phyloP scores from a whole-genome alignment of 352 stramenopile species.

The Globisporangium cylindrosporum region DNA sequence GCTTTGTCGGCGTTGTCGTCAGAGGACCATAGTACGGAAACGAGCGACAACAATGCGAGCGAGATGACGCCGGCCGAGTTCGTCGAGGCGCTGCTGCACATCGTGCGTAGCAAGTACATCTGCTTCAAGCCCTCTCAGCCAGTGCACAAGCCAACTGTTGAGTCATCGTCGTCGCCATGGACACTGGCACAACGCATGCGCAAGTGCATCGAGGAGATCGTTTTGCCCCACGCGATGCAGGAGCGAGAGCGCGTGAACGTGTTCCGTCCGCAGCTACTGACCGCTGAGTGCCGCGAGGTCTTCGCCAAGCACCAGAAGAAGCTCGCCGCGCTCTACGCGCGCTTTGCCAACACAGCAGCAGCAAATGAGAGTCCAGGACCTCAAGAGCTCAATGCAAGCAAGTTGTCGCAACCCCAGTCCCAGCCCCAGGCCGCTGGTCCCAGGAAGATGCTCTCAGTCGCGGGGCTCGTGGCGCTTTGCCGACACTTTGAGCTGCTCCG shows the following conservation, averaged over 20 bases:
- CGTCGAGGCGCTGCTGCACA: constrained; percentile 58
- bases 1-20: not conserved
- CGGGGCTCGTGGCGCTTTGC: constrained; percentile 43
- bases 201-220: constrained; percentile 45
- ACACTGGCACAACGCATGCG: constrained; percentile 41
- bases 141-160: not conserved
- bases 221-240: constrained; percentile 53
- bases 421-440: not conserved
- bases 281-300: constrained; percentile 45
- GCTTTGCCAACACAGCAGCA: constrained; percentile 26
- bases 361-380: not conserved
- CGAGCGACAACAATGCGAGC: constrained; percentile 17
- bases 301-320: constrained; percentile 49
- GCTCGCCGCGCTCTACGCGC: constrained; percentile 38
- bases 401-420: too few species aligned
- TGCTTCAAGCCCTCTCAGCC: constrained; percentile 14
- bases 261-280: constrained; percentile 48
- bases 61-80: constrained; percentile 73
- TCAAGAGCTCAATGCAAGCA: not conserved
- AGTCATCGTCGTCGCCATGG: not conserved
- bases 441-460: constrained; percentile 42
- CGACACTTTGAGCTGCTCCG: constrained; percentile 54
- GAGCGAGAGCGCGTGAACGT: constrained; percentile 47
- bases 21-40: not conserved
- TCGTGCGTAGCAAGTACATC: constrained; percentile 41